Base-by-base conservation (phyloP, 2,329 filamentous ascomycete genomes). In the Penicillium sclerotigenum region DNA sequence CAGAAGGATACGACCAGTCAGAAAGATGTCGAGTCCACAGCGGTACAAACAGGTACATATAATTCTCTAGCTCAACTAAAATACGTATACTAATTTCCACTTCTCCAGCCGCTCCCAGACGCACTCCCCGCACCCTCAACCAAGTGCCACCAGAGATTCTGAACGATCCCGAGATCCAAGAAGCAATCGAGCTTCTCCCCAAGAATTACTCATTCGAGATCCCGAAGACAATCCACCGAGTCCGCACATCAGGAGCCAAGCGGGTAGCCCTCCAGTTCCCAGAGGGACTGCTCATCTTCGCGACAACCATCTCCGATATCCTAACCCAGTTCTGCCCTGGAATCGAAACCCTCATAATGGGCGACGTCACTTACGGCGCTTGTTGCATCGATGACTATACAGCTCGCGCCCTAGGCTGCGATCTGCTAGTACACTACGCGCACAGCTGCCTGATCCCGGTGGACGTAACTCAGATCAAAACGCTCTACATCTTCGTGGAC, bases 381-480 rank as follows among this genome's bases (percentile, higher is more conserved):
- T 99, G 94, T 79, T 99, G 94, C 71, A 97, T 99, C 66, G 94
- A 99, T 72, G 94, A 99, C 76, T 99, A 95, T 76, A 99, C 94
- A 0, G 95, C 94, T 1, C 82, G 93, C 42, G 94, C 95, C 0
- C 82, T 99, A 22, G 94, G 91, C 1, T 99, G 94, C 72, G 94
- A 99, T 66, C 79, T 99, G 7, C 81, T 99, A 10, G 90, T 99
- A 1, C 94, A 99, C 77, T 99, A 99, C 71, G 94, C 94, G 1
- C 94, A 99, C 76, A 95, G 90, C 71, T 99, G 94, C 67, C 81
- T 99, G 60, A 96, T 99, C 64, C 94, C 94, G 0, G 91, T 97
- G 11, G 93, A 96, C 64, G 90, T 97, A 14, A 99, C 94, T 55
- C 90, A 91, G 75, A 97, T 99, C 70, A 94, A 95, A 73, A 97